Base-by-base conservation (phyloP, 1,139 yeast species). In the Pichia sp. region DNA sequence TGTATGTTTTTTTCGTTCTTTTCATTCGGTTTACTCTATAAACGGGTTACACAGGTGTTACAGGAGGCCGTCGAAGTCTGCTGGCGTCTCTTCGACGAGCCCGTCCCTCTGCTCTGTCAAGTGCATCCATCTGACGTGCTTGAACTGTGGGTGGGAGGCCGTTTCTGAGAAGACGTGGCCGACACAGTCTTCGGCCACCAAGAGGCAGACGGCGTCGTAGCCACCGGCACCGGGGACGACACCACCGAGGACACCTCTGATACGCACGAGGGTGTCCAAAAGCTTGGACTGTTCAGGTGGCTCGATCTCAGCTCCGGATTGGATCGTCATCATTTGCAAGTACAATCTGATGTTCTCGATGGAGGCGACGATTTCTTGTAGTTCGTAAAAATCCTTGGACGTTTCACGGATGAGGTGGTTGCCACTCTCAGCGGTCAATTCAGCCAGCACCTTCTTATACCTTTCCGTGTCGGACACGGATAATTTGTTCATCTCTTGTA, bases 201-300 rank as follows among this genome's bases (percentile, higher is more conserved):
- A 67, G 28, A 91, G 61, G 51, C 95, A 78, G 34, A 93, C 79
- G 0, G 99, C 99, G 69, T 93, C 99, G 62, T 81, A 86, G 0
- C 99, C 99, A 20, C 99, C 99, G 0, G 99, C 99, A 2, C 99
- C 99, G 0, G 99, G 99, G 4, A 93, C 96, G 30, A 93, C 94
- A 11, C 96, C 97, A 0, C 96, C 96, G 20, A 91, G 60, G 36
- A 90, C 94, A 12, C 99, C 99, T 0, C 72, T 71, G 18, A 86
- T 55, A 0, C 61, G 45, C 19, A 65, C 57, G 55, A 94, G 85
- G 17, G 69, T 66, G 59, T 93, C 82, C n/a, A 94, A 68, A 9
- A 93, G 69, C 5, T 56, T 50, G 0, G 96, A 87, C 67, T 94
- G 99, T 20, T 75, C 70, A 3, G 65, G 67, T 0, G 99, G 99